Conservation (phyloP, 2,329 filamentous ascomycete genomes). For the Meredithiella fracta region DNA sequence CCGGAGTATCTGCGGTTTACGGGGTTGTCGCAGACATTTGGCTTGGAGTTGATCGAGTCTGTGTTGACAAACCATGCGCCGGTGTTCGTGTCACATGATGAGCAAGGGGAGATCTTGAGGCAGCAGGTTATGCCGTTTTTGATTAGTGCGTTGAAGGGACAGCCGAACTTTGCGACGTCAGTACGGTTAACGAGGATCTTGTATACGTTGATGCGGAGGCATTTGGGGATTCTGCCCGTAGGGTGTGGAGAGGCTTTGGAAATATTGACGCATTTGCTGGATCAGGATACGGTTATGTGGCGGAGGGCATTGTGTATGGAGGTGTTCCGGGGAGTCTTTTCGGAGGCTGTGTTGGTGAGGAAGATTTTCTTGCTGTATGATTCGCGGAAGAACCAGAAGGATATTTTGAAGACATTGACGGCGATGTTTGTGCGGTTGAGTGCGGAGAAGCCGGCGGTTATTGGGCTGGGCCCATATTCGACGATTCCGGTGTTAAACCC, state of each 20-base stretch:
- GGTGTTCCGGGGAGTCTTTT: constrained; percentile 70
- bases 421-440: constrained; percentile 83
- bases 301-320: constrained; percentile 85
- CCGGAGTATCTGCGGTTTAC: constrained; percentile 70
- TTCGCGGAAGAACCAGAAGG: constrained; percentile 50
- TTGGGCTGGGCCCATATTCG: constrained; percentile 78
- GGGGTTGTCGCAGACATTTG: constrained; percentile 63
- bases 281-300: constrained; percentile 73
- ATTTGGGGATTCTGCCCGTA: constrained; percentile 54
- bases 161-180: constrained; percentile 63
- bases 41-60: constrained; percentile 81
- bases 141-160: constrained; percentile 60
- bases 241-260: constrained; percentile 75
- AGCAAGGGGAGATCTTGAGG: constrained; percentile 66
- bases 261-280: constrained; percentile 68
- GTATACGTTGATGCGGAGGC: constrained; percentile 62
- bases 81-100: constrained; percentile 61
- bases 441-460: constrained; percentile 75
- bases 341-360: constrained; percentile 60
- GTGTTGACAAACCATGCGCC: constrained; percentile 71
- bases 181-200: constrained; percentile 70
- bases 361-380: constrained; percentile 73
- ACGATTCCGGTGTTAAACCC: constrained; percentile 54
- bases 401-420: constrained; percentile 66
- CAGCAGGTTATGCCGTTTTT: constrained; percentile 68